These are phyloP conservation scores for Candida dajiaensis DNA, from an alignment of 805 yeast species.

Conservation along the genomic window DNA sequence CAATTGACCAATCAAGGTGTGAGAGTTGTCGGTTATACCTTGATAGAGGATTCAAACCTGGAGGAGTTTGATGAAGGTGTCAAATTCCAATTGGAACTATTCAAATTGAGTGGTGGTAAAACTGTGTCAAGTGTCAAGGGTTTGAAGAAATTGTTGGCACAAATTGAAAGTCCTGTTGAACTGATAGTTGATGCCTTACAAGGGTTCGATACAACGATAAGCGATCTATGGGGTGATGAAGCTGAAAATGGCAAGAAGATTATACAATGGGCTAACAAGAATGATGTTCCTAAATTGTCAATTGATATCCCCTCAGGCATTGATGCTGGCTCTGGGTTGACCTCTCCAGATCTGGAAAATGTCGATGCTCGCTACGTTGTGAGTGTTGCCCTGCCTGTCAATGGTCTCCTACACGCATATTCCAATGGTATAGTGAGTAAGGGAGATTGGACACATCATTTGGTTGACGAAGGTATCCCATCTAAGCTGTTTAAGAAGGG, in stretches of 20 bases:
- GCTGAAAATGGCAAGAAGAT: conserved; percentile 35
- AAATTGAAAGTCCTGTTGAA: conserved; percentile 53
- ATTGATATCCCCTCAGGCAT: conserved; percentile 79
- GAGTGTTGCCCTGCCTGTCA: conserved; percentile 68
- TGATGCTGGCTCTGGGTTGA: conserved; percentile 72
- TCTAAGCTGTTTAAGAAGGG: conserved; percentile 41
- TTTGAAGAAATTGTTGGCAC: conserved; percentile 30
- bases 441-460: conserved; percentile 48
- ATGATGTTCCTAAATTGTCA: conserved; percentile 46
- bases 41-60: conserved; percentile 4
- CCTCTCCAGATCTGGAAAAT: conserved; percentile 26
- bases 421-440: conserved; percentile 43
- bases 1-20: conserved; percentile 71
- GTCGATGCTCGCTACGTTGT: conserved; percentile 53
- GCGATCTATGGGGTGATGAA: conserved; percentile 44
- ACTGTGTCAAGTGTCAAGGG: conserved; percentile 30
- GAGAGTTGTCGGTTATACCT: conserved; percentile 42
- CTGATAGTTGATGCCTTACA: conserved; percentile 78
- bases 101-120: conserved; percentile 66
- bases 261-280: conserved; percentile 62
- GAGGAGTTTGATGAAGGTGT: conserved; percentile 25
- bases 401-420: conserved; percentile 56
- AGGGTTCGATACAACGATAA: conserved; percentile 68
- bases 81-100: conserved; percentile 45
- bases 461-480: conserved; percentile 71